These are phyloP conservation scores for Reticulascus tulasneorum DNA, from an alignment of 2,329 filamentous ascomycete species.

Conservation along the genomic window DNA sequence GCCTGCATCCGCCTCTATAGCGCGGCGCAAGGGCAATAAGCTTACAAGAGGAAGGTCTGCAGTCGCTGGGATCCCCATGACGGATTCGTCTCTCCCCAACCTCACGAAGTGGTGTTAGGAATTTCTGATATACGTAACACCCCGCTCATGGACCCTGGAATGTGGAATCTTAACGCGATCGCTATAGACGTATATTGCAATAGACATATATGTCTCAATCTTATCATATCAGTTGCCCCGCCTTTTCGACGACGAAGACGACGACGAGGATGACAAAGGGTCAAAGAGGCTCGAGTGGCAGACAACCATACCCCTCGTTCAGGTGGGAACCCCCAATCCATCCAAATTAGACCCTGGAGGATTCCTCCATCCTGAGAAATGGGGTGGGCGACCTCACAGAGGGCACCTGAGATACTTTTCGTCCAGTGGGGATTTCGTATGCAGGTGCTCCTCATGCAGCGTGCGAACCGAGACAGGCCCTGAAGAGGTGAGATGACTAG, in stretches of 20 bases:
- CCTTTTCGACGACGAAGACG: too few species aligned
- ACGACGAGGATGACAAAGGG: background rate
- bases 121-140: constrained; percentile 1
- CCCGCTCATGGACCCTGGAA: background rate
- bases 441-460: constrained; percentile 2
- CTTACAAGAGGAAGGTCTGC: too few species aligned
- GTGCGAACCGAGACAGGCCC: background rate
- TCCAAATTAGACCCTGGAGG: background rate
- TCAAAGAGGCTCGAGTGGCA: background rate
- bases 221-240: too few species aligned
- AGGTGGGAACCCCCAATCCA: background rate
- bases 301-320: background rate
- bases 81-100: background rate
- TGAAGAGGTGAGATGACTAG: background rate
- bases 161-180: background rate
- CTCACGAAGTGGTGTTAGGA: background rate
- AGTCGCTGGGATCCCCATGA: constrained; percentile 1
- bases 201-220: too few species aligned
- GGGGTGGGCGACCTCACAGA: background rate
- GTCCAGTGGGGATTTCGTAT: background rate
- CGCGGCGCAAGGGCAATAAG: too few species aligned
- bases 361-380: background rate
- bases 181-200: background rate
- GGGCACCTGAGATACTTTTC: background rate
- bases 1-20: constrained; percentile 1